Evolutionary conservation across 1,139 yeast species (phyloP), one percentile per base, ranked within the genome.

Genomic region (Nakaseomyces delphensis): DNA sequence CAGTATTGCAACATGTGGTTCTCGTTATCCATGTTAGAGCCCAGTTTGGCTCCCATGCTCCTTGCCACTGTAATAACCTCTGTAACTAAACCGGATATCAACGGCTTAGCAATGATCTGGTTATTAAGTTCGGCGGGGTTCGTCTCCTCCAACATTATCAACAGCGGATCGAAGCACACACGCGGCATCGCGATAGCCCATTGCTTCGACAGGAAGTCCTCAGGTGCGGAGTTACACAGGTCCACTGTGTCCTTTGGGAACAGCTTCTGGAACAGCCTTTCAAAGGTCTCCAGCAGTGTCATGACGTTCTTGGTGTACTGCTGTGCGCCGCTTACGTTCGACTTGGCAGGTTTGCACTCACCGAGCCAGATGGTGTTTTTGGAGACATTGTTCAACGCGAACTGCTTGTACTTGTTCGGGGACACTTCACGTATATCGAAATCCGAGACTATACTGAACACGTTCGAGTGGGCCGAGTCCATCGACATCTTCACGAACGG

Each of bases 161-260:
- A 68, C 38, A 87, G 65, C 2, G 95, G 87, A 60, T 81, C 84
- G 57, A 86, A 78, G 13, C 87, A 80, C 37, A 86, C 75, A 47
- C 79, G 71, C 3, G 95, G 86, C 46, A 86, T 70, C 0, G 93
- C 89, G 45, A 83, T 70, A 56, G 80, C 79, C 96, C 96, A 86
- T 62, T 86, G 95, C 52, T 76, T 78, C 9, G 79, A 76, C 63
- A 77, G 67, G 55, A 81, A 82, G 51, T 81, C 86, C 42, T 70
- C 65, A 9, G 77, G 71, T 25, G 74, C 71, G 24, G 51, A 46
- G 38, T 56, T 49, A 41, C 62, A 56, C 16, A 52, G 44, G 35
- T 60, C 47, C 40, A 48, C 45, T 64, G 63, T 31, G 76, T 72
- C 62, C 68, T 49, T 42, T 4, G 63, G 61, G 40, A 59, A 57